A percentile compares a stretch with the other conserved stretches of the same genome.
Evolutionary conservation across 208 protist genomes (phyloP).

Genomic region (Wallacemonas sp.): DNA sequence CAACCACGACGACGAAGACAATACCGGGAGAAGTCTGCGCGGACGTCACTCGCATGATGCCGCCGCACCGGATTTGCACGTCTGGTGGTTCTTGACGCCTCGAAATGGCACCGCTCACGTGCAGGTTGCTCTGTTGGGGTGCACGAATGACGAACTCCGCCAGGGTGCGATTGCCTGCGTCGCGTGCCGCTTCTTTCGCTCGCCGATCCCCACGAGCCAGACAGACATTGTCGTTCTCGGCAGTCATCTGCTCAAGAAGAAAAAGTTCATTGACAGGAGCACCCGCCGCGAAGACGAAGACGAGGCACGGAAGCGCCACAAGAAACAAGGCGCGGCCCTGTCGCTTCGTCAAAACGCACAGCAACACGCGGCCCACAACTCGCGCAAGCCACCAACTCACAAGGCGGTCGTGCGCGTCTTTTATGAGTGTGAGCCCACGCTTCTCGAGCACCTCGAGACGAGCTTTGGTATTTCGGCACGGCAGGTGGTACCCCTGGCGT

Average conservation of each 20-base stretch:
- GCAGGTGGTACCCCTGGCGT: conserved; percentile 35
- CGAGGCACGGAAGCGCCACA: background rate
- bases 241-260: conserved; percentile 32
- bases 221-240: conserved; percentile 80
- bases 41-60: background rate
- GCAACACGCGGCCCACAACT: background rate
- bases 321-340: background rate
- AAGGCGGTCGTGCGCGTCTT: conserved; percentile 12
- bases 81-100: conserved; percentile 26
- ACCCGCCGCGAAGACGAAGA: background rate
- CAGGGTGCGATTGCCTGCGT: conserved; percentile 31
- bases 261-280: conserved; percentile 12
- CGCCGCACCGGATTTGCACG: background rate
- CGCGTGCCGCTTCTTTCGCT: conserved; percentile 64
- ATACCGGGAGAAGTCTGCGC: no score
- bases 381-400: background rate
- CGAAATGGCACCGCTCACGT: conserved; percentile 46
- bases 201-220: conserved; percentile 42
- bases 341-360: conserved; percentile 8
- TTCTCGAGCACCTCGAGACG: conserved; percentile 24
- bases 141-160: conserved; percentile 38
- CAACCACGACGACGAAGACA: no score
- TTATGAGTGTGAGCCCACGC: conserved; percentile 5
- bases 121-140: conserved; percentile 52
- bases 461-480: conserved; percentile 25